Evolutionary conservation across 116 monocot species (phyloP).

Genomic region (Cymodocea nodosa): DNA sequence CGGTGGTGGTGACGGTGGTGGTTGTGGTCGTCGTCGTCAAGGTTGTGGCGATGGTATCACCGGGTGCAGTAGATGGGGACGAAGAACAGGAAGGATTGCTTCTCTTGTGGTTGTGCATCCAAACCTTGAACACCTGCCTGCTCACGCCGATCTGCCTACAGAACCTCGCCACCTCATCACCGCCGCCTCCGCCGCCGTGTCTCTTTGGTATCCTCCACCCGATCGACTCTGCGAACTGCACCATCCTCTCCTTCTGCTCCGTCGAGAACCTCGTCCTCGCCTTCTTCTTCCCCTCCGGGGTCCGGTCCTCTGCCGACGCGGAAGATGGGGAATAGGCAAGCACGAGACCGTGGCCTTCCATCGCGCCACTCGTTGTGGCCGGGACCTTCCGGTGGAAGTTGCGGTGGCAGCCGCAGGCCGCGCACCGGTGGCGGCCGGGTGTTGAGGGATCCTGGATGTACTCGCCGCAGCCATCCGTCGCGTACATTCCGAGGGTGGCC

Average conservation of each 20-base stretch:
- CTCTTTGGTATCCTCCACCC: conserved; percentile 40
- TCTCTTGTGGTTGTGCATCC: conserved; percentile 35
- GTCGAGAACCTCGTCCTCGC: conserved; percentile 35
- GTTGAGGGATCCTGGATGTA: conserved; percentile 18
- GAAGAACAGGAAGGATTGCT: conserved; percentile 3
- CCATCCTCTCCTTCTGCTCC: conserved; percentile 51
- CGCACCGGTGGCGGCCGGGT: conserved; percentile 22
- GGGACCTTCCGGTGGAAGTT: conserved; percentile 70
- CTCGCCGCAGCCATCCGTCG: conserved; percentile 57
- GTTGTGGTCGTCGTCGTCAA: too few relatives aligned
- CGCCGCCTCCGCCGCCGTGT: conserved; percentile 4
- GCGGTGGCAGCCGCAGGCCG: conserved; percentile 87
- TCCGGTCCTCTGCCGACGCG: conserved; percentile 3
- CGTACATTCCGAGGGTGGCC: conserved; percentile 41
- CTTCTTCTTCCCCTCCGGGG: conserved; percentile 12
- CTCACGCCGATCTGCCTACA: conserved; percentile 26
- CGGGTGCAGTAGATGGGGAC: neutral
- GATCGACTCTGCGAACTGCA: conserved; percentile 38
- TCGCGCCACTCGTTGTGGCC: neutral
- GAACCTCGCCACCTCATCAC: conserved; percentile 26
- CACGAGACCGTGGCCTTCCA: neutral
- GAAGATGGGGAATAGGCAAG: neutral
- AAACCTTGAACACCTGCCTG: conserved; percentile 30
- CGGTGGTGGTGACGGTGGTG: too few relatives aligned
- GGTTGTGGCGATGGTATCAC: too few relatives aligned